Evolutionary conservation across 1,284 basidiomycete species (phyloP).

Genomic region (Pholiota adiposa): DNA sequence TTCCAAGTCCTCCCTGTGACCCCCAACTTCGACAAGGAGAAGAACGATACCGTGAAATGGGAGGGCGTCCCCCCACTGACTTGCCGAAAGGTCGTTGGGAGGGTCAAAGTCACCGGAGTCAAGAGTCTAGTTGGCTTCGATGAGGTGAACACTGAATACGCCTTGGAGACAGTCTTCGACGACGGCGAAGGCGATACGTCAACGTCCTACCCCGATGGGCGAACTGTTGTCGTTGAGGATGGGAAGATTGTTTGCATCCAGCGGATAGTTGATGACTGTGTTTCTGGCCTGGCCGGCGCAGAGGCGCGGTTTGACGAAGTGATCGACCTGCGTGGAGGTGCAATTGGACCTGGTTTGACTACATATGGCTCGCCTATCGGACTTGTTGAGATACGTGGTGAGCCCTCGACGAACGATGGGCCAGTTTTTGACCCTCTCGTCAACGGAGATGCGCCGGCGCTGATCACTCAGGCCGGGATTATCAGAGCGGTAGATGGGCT

Average conservation of each 20-base stretch:
- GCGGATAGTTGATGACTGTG: neutral
- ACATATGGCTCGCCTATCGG: conserved; percentile 65
- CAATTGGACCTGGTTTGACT: conserved; percentile 53
- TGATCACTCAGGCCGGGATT: conserved; percentile 44
- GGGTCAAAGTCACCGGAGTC: conserved; percentile 41
- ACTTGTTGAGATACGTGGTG: conserved; percentile 62
- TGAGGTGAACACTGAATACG: conserved; percentile 17
- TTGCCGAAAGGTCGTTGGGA: conserved; percentile 28
- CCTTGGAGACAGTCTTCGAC: conserved; percentile 15
- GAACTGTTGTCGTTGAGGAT: conserved; percentile 19
- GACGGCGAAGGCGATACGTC: neutral
- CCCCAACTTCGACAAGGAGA: conserved; percentile 48
- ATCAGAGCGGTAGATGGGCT: conserved; percentile 71
- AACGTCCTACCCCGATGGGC: neutral
- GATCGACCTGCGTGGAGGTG: conserved; percentile 40
- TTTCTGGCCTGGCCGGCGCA: neutral
- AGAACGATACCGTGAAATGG: conserved; percentile 46
- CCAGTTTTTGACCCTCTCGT: conserved; percentile 53
- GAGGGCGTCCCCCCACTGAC: conserved; percentile 64
- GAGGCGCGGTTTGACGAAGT: conserved; percentile 19
- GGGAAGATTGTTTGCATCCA: conserved; percentile 26
- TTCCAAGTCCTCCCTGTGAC: conserved; percentile 40
- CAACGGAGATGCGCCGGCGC: conserved; percentile 27
- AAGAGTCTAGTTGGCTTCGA: conserved; percentile 47
- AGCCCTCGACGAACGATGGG: conserved; percentile 73